A percentile compares a stretch with the other conserved stretches of the same genome.
These are phyloP conservation scores for Calonectria crousiana DNA, from an alignment of 2,329 filamentous ascomycete species.

Conservation along the genomic window DNA sequence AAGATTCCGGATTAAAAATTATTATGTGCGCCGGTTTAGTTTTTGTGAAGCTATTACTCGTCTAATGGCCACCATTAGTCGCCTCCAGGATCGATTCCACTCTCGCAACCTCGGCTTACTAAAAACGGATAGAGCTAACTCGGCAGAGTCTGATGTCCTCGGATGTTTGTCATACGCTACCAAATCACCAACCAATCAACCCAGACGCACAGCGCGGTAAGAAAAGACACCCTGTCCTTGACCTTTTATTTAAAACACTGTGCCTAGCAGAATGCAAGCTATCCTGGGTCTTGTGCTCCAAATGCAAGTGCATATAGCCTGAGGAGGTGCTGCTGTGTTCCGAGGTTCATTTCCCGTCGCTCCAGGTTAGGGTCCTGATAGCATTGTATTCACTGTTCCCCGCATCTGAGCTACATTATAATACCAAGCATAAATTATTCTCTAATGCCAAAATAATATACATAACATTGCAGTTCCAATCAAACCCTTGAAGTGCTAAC, in stretches of 20 bases:
- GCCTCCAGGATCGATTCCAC: background rate
- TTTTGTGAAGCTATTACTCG: background rate
- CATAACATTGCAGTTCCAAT: background rate
- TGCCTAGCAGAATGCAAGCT: background rate
- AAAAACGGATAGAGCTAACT: background rate
- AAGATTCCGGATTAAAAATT: background rate
- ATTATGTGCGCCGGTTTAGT: background rate
- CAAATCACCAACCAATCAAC: background rate
- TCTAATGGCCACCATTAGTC: background rate
- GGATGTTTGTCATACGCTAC: background rate
- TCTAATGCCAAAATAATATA: background rate
- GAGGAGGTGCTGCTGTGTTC: background rate
- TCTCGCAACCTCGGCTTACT: slow-evolving; percentile 1
- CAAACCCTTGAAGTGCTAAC: background rate
- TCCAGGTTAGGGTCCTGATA: background rate
- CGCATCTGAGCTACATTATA: background rate
- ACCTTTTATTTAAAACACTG: background rate
- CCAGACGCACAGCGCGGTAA: no score
- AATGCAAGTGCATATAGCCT: background rate
- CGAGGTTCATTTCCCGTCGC: background rate
- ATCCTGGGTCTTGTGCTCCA: background rate
- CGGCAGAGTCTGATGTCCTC: background rate
- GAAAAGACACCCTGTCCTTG: background rate
- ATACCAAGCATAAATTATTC: background rate
- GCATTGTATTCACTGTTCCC: background rate